Conservation (phyloP, 306 rosid genomes). For the Castanospermum australe region DNA sequence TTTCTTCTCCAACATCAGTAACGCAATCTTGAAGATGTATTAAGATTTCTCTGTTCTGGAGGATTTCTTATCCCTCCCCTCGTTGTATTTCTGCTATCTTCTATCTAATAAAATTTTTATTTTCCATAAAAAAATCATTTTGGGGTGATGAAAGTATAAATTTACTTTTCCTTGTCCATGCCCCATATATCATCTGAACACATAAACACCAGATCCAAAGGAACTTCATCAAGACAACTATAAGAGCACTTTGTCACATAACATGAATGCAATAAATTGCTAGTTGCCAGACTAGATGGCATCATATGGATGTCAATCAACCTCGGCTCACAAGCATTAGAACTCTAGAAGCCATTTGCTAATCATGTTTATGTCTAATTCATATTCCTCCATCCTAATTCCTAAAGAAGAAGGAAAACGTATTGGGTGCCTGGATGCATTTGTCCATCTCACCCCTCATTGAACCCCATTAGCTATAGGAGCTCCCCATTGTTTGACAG, state of each 20-base stretch:
- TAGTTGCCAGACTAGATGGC: background rate
- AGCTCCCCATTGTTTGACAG: background rate
- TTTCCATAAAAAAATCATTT: background rate
- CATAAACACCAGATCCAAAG: background rate
- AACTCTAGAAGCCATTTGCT: background rate
- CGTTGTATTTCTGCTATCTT: no score
- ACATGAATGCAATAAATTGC: constrained; percentile 9
- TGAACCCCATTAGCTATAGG: background rate
- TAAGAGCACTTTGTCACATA: constrained; percentile 6
- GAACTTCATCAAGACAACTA: constrained; percentile 18
- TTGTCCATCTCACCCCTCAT: background rate
- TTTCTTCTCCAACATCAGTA: background rate
- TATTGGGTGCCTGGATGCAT: background rate
- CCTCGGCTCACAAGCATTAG: constrained; percentile 7
- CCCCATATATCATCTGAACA: background rate
- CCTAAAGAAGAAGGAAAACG: background rate
- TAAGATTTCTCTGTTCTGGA: no score
- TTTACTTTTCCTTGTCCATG: background rate
- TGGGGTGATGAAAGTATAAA: background rate
- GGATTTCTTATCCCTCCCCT: no score
- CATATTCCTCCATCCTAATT: constrained; percentile 1
- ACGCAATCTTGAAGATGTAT: background rate
- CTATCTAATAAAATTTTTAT: background rate
- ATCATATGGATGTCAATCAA: constrained; percentile 7
- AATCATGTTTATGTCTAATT: constrained; percentile 12